Evolutionary conservation across 306 rosid genomes (phyloP), one percentile per base, ranked within the genome.

Genomic region (Benincasa hispida): DNA sequence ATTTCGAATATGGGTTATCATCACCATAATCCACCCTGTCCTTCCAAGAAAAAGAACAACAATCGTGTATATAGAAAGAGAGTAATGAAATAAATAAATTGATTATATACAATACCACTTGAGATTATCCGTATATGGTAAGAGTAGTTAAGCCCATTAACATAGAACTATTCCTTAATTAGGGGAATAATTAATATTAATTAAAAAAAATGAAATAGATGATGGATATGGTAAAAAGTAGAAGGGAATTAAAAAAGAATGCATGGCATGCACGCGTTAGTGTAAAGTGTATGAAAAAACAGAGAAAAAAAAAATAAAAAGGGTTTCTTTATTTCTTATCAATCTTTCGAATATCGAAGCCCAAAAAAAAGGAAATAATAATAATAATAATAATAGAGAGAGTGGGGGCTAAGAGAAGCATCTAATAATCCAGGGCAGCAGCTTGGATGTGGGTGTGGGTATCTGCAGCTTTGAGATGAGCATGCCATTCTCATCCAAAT

Each of bases 401-500:
- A 76, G 73, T 54, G 34, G 35, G 51, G 67, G 39, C 21, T 59
- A 32, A 25, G 11, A 2, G 93, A 85, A 90, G 90, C 80, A 85
- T 86, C 87, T 82, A 85, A 83, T 82, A 85, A 83, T 80, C 74
- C 79, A 74, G n/a, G n/a, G 12, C 81, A 53, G 76, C n/a, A n/a
- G 72, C 65, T 72, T 11, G 51, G 18, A 11, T 41, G 47, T 41
- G 47, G 0, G 74, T 73, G 87, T 82, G 84, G 82, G 74, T 48
- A 87, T 85, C 87, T 87, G 89, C 96, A 86, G 93, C 91, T 87
- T 93, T 88, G 85, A 21, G 72, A 47, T 79, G 4, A 86, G 93
- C 96, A 85, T 87, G 92, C 91, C 93, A 93, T 86, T 89, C 58
- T 78, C 72, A 68, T 84, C 87, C 97, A 90, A 88, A 80, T 41